Percentiles rank a stretch among this genome's conserved stretches.
phyloP scores from a whole-genome alignment of 495 filamentous ascomycete genomes.

The Penicillium cataractarum region DNA sequence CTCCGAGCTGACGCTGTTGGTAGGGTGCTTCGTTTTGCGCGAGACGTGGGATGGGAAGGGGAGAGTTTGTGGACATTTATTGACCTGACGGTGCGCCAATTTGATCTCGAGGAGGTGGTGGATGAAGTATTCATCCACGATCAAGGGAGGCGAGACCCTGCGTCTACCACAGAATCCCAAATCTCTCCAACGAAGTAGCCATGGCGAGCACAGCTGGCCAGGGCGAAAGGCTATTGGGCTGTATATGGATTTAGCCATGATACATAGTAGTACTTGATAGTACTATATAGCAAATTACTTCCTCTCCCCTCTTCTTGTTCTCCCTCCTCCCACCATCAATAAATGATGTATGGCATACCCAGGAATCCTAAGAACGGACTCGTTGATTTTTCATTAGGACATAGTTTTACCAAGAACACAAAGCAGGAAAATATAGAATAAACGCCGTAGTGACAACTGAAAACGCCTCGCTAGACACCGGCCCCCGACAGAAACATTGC shows the following conservation, averaged over 20 bases:
- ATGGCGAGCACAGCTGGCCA: conserved; percentile 36
- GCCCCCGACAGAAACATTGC: conserved; percentile 14
- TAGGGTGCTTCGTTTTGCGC: conserved; percentile 39
- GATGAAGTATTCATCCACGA: conserved; percentile 6
- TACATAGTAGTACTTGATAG: background rate
- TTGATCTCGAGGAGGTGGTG: conserved; percentile 23
- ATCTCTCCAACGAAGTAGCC: conserved; percentile 2
- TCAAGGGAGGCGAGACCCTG: background rate
- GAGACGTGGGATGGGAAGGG: conserved; percentile 48
- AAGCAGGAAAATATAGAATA: conserved; percentile 11
- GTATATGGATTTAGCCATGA: conserved; percentile 1
- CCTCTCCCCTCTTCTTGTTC: background rate
- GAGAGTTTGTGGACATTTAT: conserved; percentile 53
- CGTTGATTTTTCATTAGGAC: conserved; percentile 10
- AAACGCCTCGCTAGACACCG: conserved; percentile 35
- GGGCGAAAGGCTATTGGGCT: conserved; percentile 34
- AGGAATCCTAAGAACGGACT: background rate
- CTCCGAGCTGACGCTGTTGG: conserved; percentile 20
- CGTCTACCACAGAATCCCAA: background rate
- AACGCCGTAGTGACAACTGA: conserved; percentile 25
- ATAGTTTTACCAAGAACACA: conserved; percentile 5
- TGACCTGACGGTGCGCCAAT: conserved; percentile 31
- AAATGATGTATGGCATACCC: background rate
- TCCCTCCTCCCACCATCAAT: background rate
- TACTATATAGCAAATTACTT: background rate